A percentile compares a stretch with the other conserved stretches of the same genome.
phyloP scores from a whole-genome alignment of 2,329 filamentous ascomycete genomes.

The Fusarium sp. region DNA sequence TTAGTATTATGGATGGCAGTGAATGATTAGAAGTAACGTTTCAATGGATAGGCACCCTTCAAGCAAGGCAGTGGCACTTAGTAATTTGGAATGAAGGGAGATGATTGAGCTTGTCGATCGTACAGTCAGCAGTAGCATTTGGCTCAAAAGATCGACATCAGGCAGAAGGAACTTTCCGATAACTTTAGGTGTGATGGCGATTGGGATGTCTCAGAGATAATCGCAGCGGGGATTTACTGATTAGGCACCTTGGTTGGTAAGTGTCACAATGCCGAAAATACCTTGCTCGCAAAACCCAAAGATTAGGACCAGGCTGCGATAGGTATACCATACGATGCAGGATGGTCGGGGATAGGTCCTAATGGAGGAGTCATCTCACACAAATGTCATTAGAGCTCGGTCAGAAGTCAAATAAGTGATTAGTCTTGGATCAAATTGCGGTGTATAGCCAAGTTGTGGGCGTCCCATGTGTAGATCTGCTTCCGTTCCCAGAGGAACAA shows the following conservation, averaged over 20 bases:
- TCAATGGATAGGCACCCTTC: not conserved
- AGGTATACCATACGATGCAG: not conserved
- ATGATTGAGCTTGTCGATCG: conserved; percentile 4
- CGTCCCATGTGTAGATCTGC: conserved; percentile 30
- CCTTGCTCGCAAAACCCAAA: not conserved
- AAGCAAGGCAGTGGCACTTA: not conserved
- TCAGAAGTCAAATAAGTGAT: not conserved
- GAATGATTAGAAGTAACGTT: conserved; percentile 17
- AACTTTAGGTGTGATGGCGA: not conserved
- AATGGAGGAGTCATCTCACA: conserved; percentile 4
- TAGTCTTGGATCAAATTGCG: conserved; percentile 9
- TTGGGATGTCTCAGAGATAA: not conserved
- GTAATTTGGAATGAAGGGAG: not conserved
- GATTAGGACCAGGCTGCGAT: not conserved
- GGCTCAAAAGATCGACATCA: not conserved
- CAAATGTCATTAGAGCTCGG: not conserved
- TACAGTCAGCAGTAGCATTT: conserved; percentile 16
- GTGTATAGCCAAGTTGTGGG: conserved; percentile 24
- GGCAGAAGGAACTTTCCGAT: not conserved
- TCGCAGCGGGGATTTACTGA: not conserved
- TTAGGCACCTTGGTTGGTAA: not conserved
- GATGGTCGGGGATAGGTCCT: conserved; percentile 11
- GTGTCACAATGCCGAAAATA: not conserved
- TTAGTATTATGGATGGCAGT: not conserved
- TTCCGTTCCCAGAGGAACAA: conserved; percentile 14